Evolutionary conservation across 176 grass and related monocot species (phyloP), one percentile per base, ranked within the genome.

Genomic region (Oryza nivara): DNA sequence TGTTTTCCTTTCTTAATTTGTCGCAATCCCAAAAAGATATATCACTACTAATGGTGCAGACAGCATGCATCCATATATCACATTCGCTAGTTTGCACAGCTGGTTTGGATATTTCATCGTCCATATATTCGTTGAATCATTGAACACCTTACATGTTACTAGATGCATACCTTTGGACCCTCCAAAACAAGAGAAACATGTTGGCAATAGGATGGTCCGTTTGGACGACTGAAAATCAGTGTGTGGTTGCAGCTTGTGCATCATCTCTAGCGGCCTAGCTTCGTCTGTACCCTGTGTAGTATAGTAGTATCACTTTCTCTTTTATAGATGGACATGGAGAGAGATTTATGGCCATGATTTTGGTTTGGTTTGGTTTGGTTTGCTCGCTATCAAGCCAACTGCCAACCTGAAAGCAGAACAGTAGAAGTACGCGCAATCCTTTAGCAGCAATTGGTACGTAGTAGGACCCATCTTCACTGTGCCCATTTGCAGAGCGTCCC

Each of bases 31-130:
- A 26, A 46, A 45, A 64, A 64, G 79, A n/a, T 63, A 63, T 2
- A 63, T n/a, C 79, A 77, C 65, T 77, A 82, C 38, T 20, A 67
- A 71, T 65, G 86, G 73, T 3, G 64, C 78, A 69, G 47, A n/a
- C 58, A 63, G 9, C 71, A 44, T 4, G 64, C 61, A 46, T 22
- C 60, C 77, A 32, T 4, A 9, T 13, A 63, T 63, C 58, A 58
- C 17, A 14, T 28, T 16, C 19, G 19, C 19, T 5, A 4, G 28
- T 15, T 1, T 11, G 26, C 9, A n/a, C 12, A 41, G 77, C 43
- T 52, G 35, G 7, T 11, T 44, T 56, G 36, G 22, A 56, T 75
- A 6, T 60, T 19, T 19, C 17, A 56, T 56, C 47, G 13, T 49
- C 47, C 12, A 41, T 41, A 41, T 41, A 49, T 49, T 15, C 47